phyloP scores from a whole-genome alignment of 345 rosid genomes.

The Rhodamnia argentea region DNA sequence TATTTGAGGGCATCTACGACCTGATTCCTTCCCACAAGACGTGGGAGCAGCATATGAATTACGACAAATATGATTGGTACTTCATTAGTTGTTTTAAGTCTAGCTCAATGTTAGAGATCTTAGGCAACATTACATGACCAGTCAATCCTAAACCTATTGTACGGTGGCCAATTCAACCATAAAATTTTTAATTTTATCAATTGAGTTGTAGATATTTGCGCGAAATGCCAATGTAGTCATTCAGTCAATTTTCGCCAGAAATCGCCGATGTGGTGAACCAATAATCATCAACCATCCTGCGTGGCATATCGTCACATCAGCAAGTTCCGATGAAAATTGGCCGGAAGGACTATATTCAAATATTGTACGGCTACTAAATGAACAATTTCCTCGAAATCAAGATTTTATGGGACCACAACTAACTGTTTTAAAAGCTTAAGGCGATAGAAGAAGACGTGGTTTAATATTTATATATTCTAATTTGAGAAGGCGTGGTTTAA shows the following conservation, averaged over 20 bases:
- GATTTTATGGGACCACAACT: too few species aligned
- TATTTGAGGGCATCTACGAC: not conserved
- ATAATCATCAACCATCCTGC: fast-evolving
- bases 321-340: not conserved
- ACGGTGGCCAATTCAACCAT: not conserved
- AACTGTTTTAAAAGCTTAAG: too few species aligned
- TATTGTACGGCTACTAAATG: not conserved
- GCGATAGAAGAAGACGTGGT: too few species aligned
- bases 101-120: not conserved
- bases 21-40: not conserved
- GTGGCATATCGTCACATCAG: not conserved
- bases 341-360: not conserved
- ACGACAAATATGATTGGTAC: not conserved
- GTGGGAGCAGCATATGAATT: not conserved
- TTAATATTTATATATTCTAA: too few species aligned
- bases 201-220: not conserved
- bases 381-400: too few species aligned
- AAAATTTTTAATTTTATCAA: not conserved
- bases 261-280: fast-evolving
- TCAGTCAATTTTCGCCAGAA: fast-evolving
- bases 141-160: not conserved
- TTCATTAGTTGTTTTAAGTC: not conserved
- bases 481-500: too few species aligned
- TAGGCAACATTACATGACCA: not conserved
- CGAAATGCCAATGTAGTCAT: not conserved